phyloP scores from a whole-genome alignment of 2,329 filamentous ascomycete genomes.

The Rasamsonia emersonii region DNA sequence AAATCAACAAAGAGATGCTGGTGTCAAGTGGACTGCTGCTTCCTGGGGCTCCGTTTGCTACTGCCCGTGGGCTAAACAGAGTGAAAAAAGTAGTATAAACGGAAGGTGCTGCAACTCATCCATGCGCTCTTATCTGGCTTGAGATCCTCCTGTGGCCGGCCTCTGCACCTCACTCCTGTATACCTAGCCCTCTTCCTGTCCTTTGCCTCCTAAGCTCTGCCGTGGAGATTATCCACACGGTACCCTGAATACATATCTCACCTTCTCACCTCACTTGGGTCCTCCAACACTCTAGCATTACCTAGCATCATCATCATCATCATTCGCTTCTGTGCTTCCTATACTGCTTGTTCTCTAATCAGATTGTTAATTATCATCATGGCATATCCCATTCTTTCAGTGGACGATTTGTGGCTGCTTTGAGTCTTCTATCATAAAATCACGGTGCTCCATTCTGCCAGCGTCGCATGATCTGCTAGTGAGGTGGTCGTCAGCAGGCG shows the following conservation, averaged over 20 bases:
- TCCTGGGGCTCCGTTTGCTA: conserved; percentile 1
- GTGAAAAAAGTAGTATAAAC: neutral
- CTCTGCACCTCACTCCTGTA: neutral
- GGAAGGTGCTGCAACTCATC: conserved; percentile 4
- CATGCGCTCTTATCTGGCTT: neutral
- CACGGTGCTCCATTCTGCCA: no score
- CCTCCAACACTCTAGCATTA: neutral
- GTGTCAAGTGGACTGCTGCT: no score
- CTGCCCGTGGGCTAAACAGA: neutral
- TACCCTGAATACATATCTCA: conserved; percentile 1
- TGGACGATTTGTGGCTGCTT: no score
- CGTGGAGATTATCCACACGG: neutral
- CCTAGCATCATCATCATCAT: conserved; percentile 1
- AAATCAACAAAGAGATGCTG: no score
- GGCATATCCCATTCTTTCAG: neutral
- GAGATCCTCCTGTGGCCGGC: neutral
- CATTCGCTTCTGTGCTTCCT: conserved; percentile 1
- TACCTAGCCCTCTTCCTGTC: neutral
- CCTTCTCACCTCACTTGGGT: neutral
- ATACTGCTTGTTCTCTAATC: neutral
- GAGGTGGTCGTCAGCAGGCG: no score
- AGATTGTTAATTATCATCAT: neutral
- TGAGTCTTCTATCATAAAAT: no score
- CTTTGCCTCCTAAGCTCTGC: neutral
- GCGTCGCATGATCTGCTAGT: no score